phyloP scores from a whole-genome alignment of 164 flowering plant genomes.

The Tetracentron sinense region DNA sequence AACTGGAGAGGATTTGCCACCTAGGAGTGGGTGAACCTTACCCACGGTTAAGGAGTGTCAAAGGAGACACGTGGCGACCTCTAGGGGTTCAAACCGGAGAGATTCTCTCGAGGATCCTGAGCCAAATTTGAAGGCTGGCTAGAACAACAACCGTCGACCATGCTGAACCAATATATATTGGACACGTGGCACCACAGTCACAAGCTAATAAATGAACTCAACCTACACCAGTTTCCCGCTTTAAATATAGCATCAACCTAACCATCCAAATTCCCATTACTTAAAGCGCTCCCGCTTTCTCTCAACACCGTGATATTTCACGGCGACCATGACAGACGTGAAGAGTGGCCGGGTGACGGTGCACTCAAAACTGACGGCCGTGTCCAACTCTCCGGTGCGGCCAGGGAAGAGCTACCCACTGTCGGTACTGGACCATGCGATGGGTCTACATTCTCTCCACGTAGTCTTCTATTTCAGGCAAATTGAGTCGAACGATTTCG shows the following conservation, averaged over 20 bases:
- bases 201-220: neutral
- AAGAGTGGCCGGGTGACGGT: conserved; percentile 31
- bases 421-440: conserved; percentile 47
- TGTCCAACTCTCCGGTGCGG: conserved; percentile 50
- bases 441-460: conserved; percentile 57
- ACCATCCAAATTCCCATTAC: neutral
- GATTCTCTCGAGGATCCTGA: too few relatives aligned
- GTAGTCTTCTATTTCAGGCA: conserved; percentile 51
- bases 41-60: too few relatives aligned
- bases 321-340: conserved; percentile 7
- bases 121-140: too few relatives aligned
- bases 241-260: neutral
- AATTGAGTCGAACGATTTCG: conserved; percentile 17
- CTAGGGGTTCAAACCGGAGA: too few relatives aligned
- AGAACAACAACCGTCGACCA: too few relatives aligned
- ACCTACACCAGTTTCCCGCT: neutral
- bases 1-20: too few relatives aligned
- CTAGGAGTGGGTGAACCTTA: too few relatives aligned
- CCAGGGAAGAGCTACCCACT: conserved; percentile 44
- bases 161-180: too few relatives aligned
- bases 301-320: neutral
- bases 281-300: conserved; percentile 7
- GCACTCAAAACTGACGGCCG: conserved; percentile 48
- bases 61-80: too few relatives aligned
- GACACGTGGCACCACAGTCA: too few relatives aligned